Evolutionary conservation across 2,329 filamentous ascomycete species (phyloP).

Genomic region (Pleoardoris graminearum): DNA sequence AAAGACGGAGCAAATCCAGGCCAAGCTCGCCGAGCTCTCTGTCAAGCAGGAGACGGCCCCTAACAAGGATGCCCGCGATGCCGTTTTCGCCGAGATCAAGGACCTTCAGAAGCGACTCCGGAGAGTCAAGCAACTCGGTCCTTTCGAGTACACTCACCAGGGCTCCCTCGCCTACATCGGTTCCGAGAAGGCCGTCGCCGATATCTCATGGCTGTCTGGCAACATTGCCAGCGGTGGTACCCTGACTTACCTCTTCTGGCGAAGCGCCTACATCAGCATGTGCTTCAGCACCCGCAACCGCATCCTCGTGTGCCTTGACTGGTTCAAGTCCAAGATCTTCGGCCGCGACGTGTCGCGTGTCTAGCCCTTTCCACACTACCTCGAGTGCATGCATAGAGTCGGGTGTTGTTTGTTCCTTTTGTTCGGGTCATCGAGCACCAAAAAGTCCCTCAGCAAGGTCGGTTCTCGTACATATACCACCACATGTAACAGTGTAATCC

Average conservation of each 20-base stretch:
- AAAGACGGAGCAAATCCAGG: conserved; percentile 83
- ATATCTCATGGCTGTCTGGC: conserved; percentile 95
- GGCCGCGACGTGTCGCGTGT: conserved; percentile 91
- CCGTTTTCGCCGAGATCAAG: conserved; percentile 76
- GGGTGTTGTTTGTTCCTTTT: conserved; percentile 9
- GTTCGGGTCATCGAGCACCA: conserved; percentile 1
- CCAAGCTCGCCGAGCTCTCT: conserved; percentile 71
- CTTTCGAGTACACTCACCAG: conserved; percentile 98
- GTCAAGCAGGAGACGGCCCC: conserved; percentile 65
- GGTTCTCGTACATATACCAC: conserved; percentile 6
- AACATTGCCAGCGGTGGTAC: conserved; percentile 93
- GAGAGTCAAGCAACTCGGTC: conserved; percentile 90
- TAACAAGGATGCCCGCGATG: conserved; percentile 62
- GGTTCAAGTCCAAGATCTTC: conserved; percentile 96
- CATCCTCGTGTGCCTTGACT: conserved; percentile 89
- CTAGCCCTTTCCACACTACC: conserved; percentile 9
- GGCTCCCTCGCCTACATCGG: conserved; percentile 97
- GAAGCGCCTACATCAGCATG: conserved; percentile 98
- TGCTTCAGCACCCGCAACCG: conserved; percentile 99
- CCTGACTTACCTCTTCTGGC: conserved; percentile 97
- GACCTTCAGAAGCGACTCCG: conserved; percentile 82
- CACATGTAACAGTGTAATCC: conserved; percentile 9
- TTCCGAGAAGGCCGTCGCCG: conserved; percentile 94
- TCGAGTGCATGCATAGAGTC: conserved; percentile 4
- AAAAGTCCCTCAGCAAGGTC: conserved; percentile 3